phyloP scores from a whole-genome alignment of 768 basidiomycete genomes.

The Auricularia sp. region DNA sequence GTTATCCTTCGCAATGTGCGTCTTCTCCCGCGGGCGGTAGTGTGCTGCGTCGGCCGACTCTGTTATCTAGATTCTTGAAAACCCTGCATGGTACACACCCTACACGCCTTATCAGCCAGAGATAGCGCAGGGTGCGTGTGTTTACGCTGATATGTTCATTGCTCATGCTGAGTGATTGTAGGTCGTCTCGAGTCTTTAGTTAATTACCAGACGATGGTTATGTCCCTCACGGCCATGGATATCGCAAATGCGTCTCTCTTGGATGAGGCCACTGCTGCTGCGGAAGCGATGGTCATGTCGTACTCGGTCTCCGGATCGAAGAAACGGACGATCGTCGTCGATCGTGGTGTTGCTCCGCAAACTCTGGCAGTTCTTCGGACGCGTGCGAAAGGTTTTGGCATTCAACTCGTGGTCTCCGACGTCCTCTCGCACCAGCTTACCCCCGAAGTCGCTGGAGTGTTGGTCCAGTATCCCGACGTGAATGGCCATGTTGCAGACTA shows the following conservation, averaged over 20 bases:
- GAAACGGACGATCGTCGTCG: slow-evolving; percentile 78
- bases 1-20: slow-evolving; percentile 86
- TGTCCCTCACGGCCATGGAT: slow-evolving; percentile 87
- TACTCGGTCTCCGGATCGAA: slow-evolving; percentile 57
- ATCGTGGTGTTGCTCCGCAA: slow-evolving; percentile 74
- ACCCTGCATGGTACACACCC: slow-evolving; percentile 96
- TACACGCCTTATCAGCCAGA: slow-evolving; percentile 97
- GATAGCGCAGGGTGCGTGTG: slow-evolving; percentile 81
- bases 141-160: not conserved
- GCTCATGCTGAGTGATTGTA: slow-evolving; percentile 20
- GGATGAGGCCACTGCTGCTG: slow-evolving; percentile 91
- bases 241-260: slow-evolving; percentile 93
- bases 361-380: slow-evolving; percentile 83
- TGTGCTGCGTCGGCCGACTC: slow-evolving; percentile 1
- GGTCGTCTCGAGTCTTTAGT: slow-evolving; percentile 93
- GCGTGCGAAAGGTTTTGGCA: slow-evolving; percentile 88
- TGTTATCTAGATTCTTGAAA: slow-evolving; percentile 64
- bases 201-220: slow-evolving; percentile 95
- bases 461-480: slow-evolving; percentile 91
- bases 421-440: slow-evolving; percentile 42
- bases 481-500: slow-evolving; percentile 77
- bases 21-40: slow-evolving; percentile 6
- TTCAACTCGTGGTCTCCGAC: slow-evolving; percentile 67
- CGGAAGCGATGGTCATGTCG: slow-evolving; percentile 95
- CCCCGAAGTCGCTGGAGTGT: slow-evolving; percentile 68